Evolutionary conservation across 1,284 basidiomycete species (phyloP).

Genomic region (Prillingera fragicola): DNA sequence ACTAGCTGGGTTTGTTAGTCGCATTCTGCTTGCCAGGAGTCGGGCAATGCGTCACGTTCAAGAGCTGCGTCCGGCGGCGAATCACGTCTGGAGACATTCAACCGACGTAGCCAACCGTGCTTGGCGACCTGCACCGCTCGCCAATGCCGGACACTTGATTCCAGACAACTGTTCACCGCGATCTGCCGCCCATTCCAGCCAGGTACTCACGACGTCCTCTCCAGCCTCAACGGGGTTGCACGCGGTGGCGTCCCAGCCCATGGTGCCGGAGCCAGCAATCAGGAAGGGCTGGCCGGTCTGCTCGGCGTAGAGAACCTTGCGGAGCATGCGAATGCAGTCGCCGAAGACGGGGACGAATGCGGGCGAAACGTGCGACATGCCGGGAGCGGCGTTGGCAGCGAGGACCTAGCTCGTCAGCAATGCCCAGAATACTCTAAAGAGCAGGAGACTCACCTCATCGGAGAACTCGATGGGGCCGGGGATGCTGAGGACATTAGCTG

Average conservation of each 20-base stretch:
- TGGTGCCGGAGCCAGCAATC: constrained; percentile 86
- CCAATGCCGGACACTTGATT: too few species aligned
- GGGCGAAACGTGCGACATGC: constrained; percentile 82
- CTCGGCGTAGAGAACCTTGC: constrained; percentile 70
- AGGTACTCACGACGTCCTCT: constrained; percentile 62
- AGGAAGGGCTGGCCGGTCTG: constrained; percentile 71
- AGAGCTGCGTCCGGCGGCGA: too few species aligned
- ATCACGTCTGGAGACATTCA: too few species aligned
- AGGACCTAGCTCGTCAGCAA: constrained; percentile 37
- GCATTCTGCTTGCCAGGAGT: too few species aligned
- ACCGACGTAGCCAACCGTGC: too few species aligned
- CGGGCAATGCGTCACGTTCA: too few species aligned
- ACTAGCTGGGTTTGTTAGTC: too few species aligned
- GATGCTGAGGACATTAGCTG: too few species aligned
- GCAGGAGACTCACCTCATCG: constrained; percentile 9
- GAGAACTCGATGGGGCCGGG: constrained; percentile 49
- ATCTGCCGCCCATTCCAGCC: too few species aligned
- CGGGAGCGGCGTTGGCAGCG: constrained; percentile 54
- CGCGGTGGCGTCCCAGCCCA: constrained; percentile 75
- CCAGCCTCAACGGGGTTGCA: constrained; percentile 74
- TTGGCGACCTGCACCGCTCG: too few species aligned
- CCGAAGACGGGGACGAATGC: constrained; percentile 88
- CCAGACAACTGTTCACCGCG: too few species aligned
- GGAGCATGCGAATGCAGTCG: constrained; percentile 81
- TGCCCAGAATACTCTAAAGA: background rate